Base-by-base conservation (phyloP, 2,329 filamentous ascomycete species). In the Apiospora rasikravindrae region DNA sequence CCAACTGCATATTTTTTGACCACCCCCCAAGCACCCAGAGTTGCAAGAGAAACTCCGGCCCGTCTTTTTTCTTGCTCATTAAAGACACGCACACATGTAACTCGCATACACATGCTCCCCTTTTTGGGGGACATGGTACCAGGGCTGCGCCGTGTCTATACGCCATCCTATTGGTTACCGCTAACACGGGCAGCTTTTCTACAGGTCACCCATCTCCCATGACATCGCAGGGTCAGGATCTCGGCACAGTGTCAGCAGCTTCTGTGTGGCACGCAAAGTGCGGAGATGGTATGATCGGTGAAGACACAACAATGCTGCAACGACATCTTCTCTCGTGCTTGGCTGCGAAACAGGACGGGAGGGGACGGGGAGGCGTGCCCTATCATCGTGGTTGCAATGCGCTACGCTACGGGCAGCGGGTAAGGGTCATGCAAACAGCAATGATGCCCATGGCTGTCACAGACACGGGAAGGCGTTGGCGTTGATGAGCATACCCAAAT, bases 51-150 rank as follows among this genome's bases (percentile, higher is more conserved):
- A 64, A 40, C 57, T 40, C 57, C 57, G 57, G 57, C 57, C 57
- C 57, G 57, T 64, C 57, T 64, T 14, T 64, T 64, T 64, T 40
- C 8, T 61, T 37, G 22, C 57, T 64, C 57, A 64, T 64, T 64
- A 64, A 40, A 64, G 57, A 64, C 57, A 14, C 22, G 57, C 57
- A 40, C 57, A 37, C 57, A 64, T 64, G 40, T 64, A 64, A 64
- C 57, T 22, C 57, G 57, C 57, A 64, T 64, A 40, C 33, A 19
- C 40, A 8, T 64, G 33, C 33, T 33, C 33, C 57, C 53, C 33
- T 22, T 64, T 64, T 64, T 22, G n/a, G 49, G 49, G 57, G 45
- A 37, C 33, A 24, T n/a, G 33, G 24, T 64, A n/a, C 57, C 57
- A 64, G 57, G 57, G 57, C 57, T 64, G 29, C 19, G 33, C 57